phyloP scores from a whole-genome alignment of 108 stramenopile genomes.

The Stephanodiscus triporus region DNA sequence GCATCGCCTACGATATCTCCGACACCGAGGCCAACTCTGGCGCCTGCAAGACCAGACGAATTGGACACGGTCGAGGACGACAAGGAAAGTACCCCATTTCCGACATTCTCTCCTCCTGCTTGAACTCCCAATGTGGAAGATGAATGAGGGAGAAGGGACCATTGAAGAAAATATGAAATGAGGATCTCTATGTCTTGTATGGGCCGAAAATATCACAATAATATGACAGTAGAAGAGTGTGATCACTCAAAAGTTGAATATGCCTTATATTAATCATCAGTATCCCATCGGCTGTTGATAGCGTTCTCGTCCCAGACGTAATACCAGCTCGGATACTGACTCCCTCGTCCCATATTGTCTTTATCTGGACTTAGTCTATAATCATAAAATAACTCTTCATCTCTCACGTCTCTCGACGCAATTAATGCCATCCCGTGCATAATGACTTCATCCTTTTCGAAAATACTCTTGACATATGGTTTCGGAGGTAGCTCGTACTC shows the following conservation, averaged over 20 bases:
- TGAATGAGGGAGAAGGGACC: background rate
- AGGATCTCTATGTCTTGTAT: background rate
- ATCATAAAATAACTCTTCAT: constrained; percentile 89
- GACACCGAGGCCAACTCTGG: no score
- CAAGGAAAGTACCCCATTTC: no score
- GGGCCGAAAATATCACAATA: no score
- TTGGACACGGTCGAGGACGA: no score
- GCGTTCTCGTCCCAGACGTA: constrained; percentile 50
- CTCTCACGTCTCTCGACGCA: constrained; percentile 61
- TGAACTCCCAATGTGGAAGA: no score
- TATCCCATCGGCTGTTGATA: constrained; percentile 43
- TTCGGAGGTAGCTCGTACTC: constrained; percentile 72
- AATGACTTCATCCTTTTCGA: constrained; percentile 57
- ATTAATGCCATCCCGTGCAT: constrained; percentile 86
- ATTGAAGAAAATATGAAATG: background rate
- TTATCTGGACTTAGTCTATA: constrained; percentile 61
- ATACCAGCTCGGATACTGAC: constrained; percentile 66
- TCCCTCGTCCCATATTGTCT: constrained; percentile 21
- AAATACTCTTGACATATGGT: constrained; percentile 39
- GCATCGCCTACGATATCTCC: no score
- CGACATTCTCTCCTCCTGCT: no score
- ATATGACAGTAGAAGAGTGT: no score
- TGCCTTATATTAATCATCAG: background rate
- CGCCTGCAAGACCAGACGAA: no score
- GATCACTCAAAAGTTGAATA: background rate